Evolutionary conservation across 176 grass and related monocot genomes (phyloP), one percentile per base, ranked within the genome.

Genomic region (Hyparrhenia diplandra): DNA sequence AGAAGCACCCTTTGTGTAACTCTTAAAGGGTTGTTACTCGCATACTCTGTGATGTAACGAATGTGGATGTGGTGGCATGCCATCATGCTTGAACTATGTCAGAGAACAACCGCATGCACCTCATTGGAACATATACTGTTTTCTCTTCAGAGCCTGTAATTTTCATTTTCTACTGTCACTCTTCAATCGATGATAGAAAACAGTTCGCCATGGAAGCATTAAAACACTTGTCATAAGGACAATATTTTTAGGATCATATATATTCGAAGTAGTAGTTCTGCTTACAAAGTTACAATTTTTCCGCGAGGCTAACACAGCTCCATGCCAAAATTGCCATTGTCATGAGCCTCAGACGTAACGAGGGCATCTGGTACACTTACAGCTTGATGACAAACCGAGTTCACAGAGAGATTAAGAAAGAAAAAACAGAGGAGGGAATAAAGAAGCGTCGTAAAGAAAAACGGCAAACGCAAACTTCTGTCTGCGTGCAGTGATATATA

Each of bases 311-410:
- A 62, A 32, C 47, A 74, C 73, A 77, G 57, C 35, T 32, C 42
- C 74, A 68, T 82, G 71, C 64, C 87, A 71, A 61, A 46, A 40
- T 41, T 54, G 24, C 60, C 79, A 60, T 82, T 87, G 40, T 87
- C 29, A 60, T 69, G 62, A 69, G 67, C 69, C 68, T 86, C 79
- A 30, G 24, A 41, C 47, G 74, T 18, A 62, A 73, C 28, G 17
- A 74, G 66, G 73, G 36, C 74, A 61, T 79, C 47, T 31, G 65
- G 35, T 69, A 63, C 64, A 80, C 49, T 70, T 80, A 31, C 39
- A 79, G 74, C 83, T 73, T 83, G 83, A 67, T 90, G 83, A 60
- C 40, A 90, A 78, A 61, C 68, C 79, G 77, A 74, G 74, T 75
- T 82, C 78, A 11, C 18, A 62, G 46, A 61, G 67, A 62, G 13